Evolutionary conservation across 495 filamentous ascomycete genomes (phyloP), one percentile per base, ranked within the genome.

Genomic region (Chaetomidium leptoderma): DNA sequence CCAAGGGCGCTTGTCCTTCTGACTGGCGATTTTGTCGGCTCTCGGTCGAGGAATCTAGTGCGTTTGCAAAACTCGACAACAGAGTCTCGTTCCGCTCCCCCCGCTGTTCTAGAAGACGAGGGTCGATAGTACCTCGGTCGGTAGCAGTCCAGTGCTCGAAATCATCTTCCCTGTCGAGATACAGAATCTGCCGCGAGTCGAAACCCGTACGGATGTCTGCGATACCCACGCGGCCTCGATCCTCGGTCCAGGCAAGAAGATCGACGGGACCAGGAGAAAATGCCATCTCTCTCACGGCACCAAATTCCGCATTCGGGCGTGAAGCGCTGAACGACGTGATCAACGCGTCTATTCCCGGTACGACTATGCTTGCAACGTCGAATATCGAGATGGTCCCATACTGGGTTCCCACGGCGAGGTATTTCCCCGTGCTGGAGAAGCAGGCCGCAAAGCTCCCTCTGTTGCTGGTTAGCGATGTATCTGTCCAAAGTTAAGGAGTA

Each of bases 191-290:
- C 32, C 89, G 83, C 27, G 85, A 84, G 23, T 78, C 72, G 59
- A 95, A 90, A 21, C 85, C 83, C 57, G 83, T 84, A 23, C 93
- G 86, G 23, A 92, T 74, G 74, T 98, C 93, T 3, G 88, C 88
- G 44, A 97, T 77, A 11, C 91, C 92, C 33, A 92, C 81, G 61
- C 88, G 81, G 9, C 90, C 92, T 58, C 85, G 86, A 59, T 95
- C 87, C 72, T 98, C 93, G 21, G 91, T 83, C 91, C 92, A 97
- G 24, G 95, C 88, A 33, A 98, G 78, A 16, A 98, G 81, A 69
- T 98, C 92, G 81, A 86, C 89, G 10, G 92, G 90, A 19, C 87
- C 89, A 3, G 93, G 91, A 0, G 89, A 87, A 67, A 98, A 98
- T 23, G 84, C 79, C 85, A 98, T 92, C 53, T 90, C 88, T 50